Percentiles rank a stretch among this genome's conserved stretches.
These are phyloP conservation scores for Diutina sp. DNA, from an alignment of 1,139 yeast species.

Conservation along the genomic window DNA sequence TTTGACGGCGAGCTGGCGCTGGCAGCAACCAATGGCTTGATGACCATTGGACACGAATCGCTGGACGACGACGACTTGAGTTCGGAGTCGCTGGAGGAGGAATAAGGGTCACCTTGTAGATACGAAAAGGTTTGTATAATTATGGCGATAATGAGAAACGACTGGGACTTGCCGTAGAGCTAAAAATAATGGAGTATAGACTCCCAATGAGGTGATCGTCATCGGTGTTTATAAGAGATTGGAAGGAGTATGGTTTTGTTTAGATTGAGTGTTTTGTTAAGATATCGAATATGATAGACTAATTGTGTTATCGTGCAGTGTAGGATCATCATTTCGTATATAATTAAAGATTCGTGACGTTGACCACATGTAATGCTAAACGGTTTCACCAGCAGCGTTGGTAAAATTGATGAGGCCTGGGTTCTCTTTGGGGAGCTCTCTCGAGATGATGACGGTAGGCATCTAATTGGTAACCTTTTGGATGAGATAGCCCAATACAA, in stretches of 20 bases:
- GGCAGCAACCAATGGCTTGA: background rate
- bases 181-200: too few relatives aligned
- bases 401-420: background rate
- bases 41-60: constrained; percentile 1
- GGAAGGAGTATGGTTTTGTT: too few relatives aligned
- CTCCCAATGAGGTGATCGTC: too few relatives aligned
- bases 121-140: constrained; percentile 1
- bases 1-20: constrained; percentile 38
- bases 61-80: constrained; percentile 1
- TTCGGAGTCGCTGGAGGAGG: constrained; percentile 2
- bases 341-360: background rate
- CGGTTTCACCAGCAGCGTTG: background rate
- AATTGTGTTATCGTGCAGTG: background rate
- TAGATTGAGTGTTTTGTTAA: too few relatives aligned
- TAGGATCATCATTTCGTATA: background rate
- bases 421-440: background rate
- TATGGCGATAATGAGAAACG: constrained; percentile 1
- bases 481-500: background rate
- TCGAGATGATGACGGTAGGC: background rate
- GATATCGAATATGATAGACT: too few relatives aligned
- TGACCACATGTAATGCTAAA: background rate
- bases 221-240: too few relatives aligned
- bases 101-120: background rate
- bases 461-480: background rate
- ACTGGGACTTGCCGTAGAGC: background rate